Evolutionary conservation across 345 rosid genomes (phyloP), one percentile per base, ranked within the genome.

Genomic region (Populus simonii): DNA sequence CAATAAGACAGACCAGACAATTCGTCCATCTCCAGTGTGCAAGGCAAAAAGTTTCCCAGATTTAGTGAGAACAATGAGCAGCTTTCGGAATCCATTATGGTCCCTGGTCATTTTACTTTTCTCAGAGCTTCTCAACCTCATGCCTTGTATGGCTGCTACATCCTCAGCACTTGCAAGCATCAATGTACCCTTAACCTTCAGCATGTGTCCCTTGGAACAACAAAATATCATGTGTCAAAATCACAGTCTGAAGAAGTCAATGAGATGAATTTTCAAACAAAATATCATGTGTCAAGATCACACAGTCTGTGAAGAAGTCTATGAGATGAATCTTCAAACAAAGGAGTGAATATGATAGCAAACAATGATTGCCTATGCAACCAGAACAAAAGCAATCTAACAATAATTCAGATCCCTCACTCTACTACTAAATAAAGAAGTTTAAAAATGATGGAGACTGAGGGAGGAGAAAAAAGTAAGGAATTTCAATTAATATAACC

Each of bases 131-230:
- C 88, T 90, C 84, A 96, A 77, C 85, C 98, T 89, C 89, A 94
- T 83, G 66, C 84, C 91, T 87, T 92, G 97, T 74, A 96, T 92
- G 79, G 90, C 91, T 68, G 83, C 98, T 57, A 94, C 88, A 49
- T 96, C 99, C 79, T 94, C 98, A 29, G 97, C 92, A 85, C 89
- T 91, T 78, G 99, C 97, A 83, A 96, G 89, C 98, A 96, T 92
- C 78, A 96, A 86, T 31, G 95, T 88, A 59, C 95, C 98, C 84
- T 96, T 96, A 71, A 96, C 91, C 89, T 94, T 96, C 86, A 96
- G 83, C 79, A 89, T 11, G 67, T 96, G 99, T 72, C 97, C 99
- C 99, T 96, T 79, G 43, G 68, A 83, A 83, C 41, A 78, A 75
- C 57, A 75, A 75, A 53, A 81, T 38, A 81, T 70, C 7, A 69